A percentile compares a stretch with the other conserved stretches of the same genome.
Conservation (phyloP, 352 stramenopile species). For the Nannochloropsis limnetica region DNA sequence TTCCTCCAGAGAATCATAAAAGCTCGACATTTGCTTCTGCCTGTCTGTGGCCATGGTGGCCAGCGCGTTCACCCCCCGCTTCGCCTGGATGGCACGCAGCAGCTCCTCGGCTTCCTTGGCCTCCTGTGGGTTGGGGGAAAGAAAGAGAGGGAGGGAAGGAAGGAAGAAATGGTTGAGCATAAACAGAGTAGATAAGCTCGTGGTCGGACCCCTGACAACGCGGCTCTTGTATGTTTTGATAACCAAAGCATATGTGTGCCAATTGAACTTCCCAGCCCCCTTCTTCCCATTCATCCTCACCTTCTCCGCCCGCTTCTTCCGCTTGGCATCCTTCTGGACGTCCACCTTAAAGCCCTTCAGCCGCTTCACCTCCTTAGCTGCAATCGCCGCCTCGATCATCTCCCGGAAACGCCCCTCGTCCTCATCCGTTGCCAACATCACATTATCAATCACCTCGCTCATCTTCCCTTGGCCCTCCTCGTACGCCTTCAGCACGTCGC, state of each 20-base stretch:
- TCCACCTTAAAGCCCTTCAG: slow-evolving; percentile 34
- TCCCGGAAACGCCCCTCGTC: slow-evolving; percentile 44
- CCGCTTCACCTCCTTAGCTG: slow-evolving; percentile 37
- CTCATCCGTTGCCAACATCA: slow-evolving; percentile 71
- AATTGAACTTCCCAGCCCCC: neutral
- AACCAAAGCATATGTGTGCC: neutral
- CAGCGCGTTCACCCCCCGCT: neutral
- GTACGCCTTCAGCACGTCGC: slow-evolving; percentile 69
- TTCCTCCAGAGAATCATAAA: slow-evolving; percentile 29
- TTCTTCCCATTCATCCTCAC: neutral
- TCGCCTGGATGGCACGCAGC: neutral
- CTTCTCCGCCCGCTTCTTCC: slow-evolving; percentile 35
- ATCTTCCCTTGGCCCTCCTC: slow-evolving; percentile 67
- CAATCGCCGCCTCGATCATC: slow-evolving; percentile 47
- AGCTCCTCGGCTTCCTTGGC: slow-evolving; percentile 35
- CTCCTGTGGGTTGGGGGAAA: neutral
- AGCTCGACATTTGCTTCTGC: slow-evolving; percentile 11
- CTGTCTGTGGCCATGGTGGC: slow-evolving; percentile 4
- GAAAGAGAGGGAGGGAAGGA: neutral
- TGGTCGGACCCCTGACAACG: neutral
- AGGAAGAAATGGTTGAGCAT: neutral
- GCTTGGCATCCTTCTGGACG: slow-evolving; percentile 39
- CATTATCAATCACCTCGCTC: slow-evolving; percentile 64
- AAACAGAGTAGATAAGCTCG: neutral
- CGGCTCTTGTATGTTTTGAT: neutral